Evolutionary conservation across 768 basidiomycete species (phyloP), one percentile per base, ranked within the genome.

Genomic region (Leccinum incarnatum): DNA sequence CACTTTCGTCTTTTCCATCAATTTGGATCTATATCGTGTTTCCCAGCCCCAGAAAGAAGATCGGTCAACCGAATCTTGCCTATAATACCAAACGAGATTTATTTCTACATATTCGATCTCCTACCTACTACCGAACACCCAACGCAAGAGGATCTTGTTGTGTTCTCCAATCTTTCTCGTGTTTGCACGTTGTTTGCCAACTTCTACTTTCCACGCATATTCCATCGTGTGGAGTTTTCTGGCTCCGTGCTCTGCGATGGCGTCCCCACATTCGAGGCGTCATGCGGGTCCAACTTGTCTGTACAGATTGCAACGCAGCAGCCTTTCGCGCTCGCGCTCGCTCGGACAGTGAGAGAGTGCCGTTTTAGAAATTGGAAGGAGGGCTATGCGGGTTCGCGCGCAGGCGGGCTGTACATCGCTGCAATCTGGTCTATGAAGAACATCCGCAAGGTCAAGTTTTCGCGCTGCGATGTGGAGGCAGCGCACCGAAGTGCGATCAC

Each of bases 181-280:
- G 77, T 78, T 36, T 82, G 81, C 59, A 74, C 73, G 14, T 75
- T 78, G 58, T 82, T 82, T 53, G 74, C 71, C 53, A 72, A 73
- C 8, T 23, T 74, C 2, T 68, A 72, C n/a, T 62, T 78, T 11
- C 76, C 79, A 0, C 76, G 76, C 29, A 65, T 80, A 4, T 81
- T 78, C 60, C 67, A 74, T 27, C 64, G 62, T 4, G n/a, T 81
- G 15, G 40, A 61, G 4, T 58, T 66, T 47, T 56, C 49, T 17
- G 60, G 68, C 4, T 45, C 59, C 19, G 65, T 76, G 1, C 17
- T 40, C 37, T 10, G 21, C 19, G 21, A 46, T 23, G 45, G 21
- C 3, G 21, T 15, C 2, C 45, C 21, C 21, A 23, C 19, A 11
- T 21, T 21, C 45, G 21, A 46, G 19, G 45, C 19, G 5, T 46